These are phyloP conservation scores for Penicillium ochrochloron DNA, from an alignment of 495 filamentous ascomycete genomes.

Conservation along the genomic window DNA sequence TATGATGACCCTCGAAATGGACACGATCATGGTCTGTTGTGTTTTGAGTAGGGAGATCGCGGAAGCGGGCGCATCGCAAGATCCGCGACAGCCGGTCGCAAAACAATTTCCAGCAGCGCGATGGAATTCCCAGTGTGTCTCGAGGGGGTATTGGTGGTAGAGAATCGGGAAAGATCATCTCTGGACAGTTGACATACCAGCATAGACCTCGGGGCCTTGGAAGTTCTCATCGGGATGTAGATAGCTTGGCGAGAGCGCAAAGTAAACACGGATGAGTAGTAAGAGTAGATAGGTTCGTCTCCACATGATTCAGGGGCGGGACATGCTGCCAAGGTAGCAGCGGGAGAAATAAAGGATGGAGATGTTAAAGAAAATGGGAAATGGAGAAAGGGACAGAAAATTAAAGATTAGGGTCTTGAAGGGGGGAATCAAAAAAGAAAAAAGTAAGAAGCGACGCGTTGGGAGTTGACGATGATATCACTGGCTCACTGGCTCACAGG, in stretches of 20 bases:
- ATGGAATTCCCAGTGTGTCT: not conserved
- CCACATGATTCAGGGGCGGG: constrained; percentile 68
- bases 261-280: constrained; percentile 86
- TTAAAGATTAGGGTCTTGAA: not conserved
- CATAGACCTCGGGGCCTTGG: constrained; percentile 95
- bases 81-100: constrained; percentile 4
- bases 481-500: not conserved
- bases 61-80: constrained; percentile 13
- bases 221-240: constrained; percentile 99
- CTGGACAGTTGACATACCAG: constrained; percentile 64
- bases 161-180: not conserved
- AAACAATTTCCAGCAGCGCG: not conserved
- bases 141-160: not conserved
- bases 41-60: constrained; percentile 7
- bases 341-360: constrained; percentile 14
- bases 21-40: not conserved
- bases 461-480: constrained; percentile 30
- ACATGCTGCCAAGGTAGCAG: constrained; percentile 30
- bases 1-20: not conserved
- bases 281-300: constrained; percentile 85
- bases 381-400: constrained; percentile 1
- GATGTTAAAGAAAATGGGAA: constrained; percentile 13
- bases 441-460: constrained; percentile 20
- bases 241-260: constrained; percentile 92
- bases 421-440: not conserved